Percentiles rank a stretch among this genome's conserved stretches.
Evolutionary conservation across 148 eudicot species (phyloP).

Genomic region (Amaranthus hypochondriacus): DNA sequence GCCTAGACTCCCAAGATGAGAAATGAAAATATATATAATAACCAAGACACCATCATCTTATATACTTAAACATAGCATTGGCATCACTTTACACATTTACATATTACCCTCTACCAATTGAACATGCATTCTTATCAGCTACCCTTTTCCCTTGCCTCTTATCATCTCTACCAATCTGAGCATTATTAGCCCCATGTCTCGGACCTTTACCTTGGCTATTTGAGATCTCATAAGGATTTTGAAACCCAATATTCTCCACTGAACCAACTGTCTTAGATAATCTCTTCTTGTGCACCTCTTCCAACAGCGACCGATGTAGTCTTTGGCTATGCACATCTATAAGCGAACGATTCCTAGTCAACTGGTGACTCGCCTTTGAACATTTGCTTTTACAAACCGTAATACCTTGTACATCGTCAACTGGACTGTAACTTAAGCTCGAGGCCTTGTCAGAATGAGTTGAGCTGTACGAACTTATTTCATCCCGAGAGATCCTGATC

Average conservation of each 20-base stretch:
- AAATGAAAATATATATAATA: no score
- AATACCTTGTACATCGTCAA: constrained; percentile 1
- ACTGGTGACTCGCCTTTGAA: neutral
- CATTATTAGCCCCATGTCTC: neutral
- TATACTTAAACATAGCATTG: no score
- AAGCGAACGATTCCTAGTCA: constrained; percentile 10
- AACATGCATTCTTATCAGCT: neutral
- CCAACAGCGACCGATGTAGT: constrained; percentile 4
- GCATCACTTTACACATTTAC: no score
- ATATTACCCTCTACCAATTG: no score
- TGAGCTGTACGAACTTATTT: neutral
- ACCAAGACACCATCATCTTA: no score
- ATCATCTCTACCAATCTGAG: constrained; percentile 6
- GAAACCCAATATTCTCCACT: constrained; percentile 11
- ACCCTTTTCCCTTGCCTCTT: neutral
- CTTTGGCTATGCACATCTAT: constrained; percentile 13
- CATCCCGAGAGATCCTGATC: constrained; percentile 9
- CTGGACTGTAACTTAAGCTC: neutral
- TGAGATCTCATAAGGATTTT: neutral
- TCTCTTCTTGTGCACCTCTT: constrained; percentile 3
- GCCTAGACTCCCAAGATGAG: no score
- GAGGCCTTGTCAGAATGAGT: neutral
- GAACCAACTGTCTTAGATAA: constrained; percentile 11
- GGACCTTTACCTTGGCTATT: neutral
- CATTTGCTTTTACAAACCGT: constrained; percentile 2